Evolutionary conservation across 2,329 filamentous ascomycete genomes (phyloP), one percentile per base, ranked within the genome.

Genomic region (Plectosphaerella cucumerina): DNA sequence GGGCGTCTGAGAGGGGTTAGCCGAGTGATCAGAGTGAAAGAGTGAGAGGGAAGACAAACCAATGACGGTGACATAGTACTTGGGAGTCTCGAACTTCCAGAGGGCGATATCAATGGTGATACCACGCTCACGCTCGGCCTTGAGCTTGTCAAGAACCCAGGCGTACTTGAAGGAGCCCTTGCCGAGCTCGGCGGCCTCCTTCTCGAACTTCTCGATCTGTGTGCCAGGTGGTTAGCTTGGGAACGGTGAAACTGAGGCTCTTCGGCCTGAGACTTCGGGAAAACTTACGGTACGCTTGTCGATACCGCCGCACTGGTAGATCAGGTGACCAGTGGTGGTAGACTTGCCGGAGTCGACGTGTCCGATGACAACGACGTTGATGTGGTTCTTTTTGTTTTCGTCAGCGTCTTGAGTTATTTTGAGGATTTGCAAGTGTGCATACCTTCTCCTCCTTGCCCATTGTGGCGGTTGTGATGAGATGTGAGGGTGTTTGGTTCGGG

Each of bases 71-170:
- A 97, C 91, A 75, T 90, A 88, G 85, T 96, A 97, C 82, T 89
- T 95, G 71, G 89, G 86, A 69, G 94, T 97, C 84, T 97, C 91
- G 86, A 97, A 97, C 89, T 97, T 97, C 94, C 94, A 97, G 78
- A 97, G 92, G 68, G 94, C 94, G 75, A 97, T 97, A 80, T 97
- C 94, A 73, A 99, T 86, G 81, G 94, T 99, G 90, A 99, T 99
- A 96, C 94, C 94, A 91, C 94, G 94, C 86, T 97, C 94, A 91
- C 94, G 94, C 90, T 99, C 94, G 74, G 94, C 91, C 90, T 99
- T 97, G 72, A 99, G 89, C 84, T 99, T 99, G 91, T 99, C 94
- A 76, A 99, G 86, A 77, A 99, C 94, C 94, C 94, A 81, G 5
- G 53, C 54, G 14, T 99, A 99, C 87, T 99, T 99, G 93, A 99